These are phyloP conservation scores for Aspergillus conjunctus DNA, from an alignment of 495 filamentous ascomycete species.

Conservation along the genomic window DNA sequence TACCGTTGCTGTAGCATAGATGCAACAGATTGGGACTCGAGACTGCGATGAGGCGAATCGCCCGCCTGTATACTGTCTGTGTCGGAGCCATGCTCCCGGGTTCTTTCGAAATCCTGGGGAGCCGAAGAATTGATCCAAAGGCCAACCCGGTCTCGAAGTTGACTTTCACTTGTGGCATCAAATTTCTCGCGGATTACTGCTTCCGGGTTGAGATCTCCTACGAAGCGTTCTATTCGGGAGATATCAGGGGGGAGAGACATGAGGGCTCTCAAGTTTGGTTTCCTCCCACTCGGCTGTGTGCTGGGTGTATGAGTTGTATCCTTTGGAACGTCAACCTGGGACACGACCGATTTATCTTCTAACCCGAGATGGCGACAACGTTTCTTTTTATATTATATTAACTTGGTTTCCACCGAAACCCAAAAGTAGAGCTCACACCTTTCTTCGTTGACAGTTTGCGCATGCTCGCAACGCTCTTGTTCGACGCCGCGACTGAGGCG, in stretches of 20 bases:
- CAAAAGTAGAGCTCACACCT: conserved; percentile 27
- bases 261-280: conserved; percentile 2
- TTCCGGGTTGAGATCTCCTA: conserved; percentile 54
- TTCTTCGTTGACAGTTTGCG: conserved; percentile 38
- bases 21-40: conserved; percentile 25
- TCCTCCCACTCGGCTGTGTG: neutral
- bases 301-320: neutral
- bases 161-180: conserved; percentile 33
- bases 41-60: conserved; percentile 13
- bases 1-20: conserved; percentile 35
- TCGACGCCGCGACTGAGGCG: conserved; percentile 39
- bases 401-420: neutral
- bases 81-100: conserved; percentile 7
- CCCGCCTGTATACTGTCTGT: conserved; percentile 9
- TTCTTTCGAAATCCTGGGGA: conserved; percentile 15
- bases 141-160: conserved; percentile 44
- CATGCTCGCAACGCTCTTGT: conserved; percentile 40
- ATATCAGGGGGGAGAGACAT: conserved; percentile 17
- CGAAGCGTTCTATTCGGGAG: conserved; percentile 40
- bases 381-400: conserved; percentile 31
- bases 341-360: conserved; percentile 7
- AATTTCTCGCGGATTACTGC: conserved; percentile 45
- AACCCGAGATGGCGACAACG: conserved; percentile 36
- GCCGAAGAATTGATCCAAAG: conserved; percentile 46
- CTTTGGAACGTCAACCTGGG: neutral